Conservation (phyloP, 176 grass and related monocot species). For the Miscanthus lutarioriparius region DNA sequence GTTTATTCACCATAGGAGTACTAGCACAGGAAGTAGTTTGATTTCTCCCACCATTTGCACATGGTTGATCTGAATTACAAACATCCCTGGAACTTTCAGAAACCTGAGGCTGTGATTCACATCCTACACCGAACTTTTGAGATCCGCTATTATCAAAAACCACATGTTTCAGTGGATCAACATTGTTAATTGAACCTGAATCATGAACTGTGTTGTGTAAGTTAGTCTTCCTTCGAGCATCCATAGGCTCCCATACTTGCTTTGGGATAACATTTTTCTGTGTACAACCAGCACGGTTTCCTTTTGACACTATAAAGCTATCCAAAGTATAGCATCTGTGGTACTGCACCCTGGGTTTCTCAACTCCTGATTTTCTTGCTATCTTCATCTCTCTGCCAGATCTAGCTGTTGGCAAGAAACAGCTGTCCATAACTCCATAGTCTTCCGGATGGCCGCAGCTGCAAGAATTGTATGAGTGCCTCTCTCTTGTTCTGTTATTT, state of each 20-base stretch:
- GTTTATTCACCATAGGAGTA: conserved; percentile 25
- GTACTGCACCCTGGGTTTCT: conserved; percentile 60
- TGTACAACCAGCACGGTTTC: conserved; percentile 43
- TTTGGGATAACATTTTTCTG: conserved; percentile 67
- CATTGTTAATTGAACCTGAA: conserved; percentile 24
- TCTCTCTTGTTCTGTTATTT: conserved; percentile 64
- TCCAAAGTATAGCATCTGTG: conserved; percentile 48
- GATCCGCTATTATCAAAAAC: conserved; percentile 30
- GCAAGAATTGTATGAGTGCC: conserved; percentile 57
- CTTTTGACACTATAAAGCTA: conserved; percentile 36
- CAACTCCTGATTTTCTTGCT: conserved; percentile 44
- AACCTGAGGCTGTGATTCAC: conserved; percentile 33
- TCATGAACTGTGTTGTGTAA: conserved; percentile 37
- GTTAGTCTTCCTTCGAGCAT: conserved; percentile 64
- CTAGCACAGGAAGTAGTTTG: conserved; percentile 34
- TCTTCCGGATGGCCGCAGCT: conserved; percentile 51
- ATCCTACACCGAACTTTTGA: conserved; percentile 13
- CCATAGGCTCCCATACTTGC: conserved; percentile 89
- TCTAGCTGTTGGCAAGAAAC: conserved; percentile 32
- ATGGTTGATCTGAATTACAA: conserved; percentile 29
- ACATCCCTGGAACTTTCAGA: conserved; percentile 39
- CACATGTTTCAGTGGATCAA: conserved; percentile 33
- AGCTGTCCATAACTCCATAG: conserved; percentile 36
- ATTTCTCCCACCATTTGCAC: conserved; percentile 17
- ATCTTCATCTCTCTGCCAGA: conserved; percentile 63